Base-by-base conservation (phyloP, 2,329 filamentous ascomycete genomes). In the Aspergillus ochraceoroseus region DNA sequence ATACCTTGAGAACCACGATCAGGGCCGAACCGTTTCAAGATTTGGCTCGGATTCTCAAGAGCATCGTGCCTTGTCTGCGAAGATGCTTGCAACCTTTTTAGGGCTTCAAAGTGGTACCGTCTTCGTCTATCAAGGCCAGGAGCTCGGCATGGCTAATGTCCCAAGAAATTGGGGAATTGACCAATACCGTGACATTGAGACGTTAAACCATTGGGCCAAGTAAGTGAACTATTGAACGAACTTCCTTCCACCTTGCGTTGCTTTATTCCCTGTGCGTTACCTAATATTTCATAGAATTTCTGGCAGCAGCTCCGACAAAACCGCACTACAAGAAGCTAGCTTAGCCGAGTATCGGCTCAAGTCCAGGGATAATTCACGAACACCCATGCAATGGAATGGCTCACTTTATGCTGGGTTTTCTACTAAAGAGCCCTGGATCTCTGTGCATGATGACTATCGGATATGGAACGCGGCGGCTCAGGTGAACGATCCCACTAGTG, bases 331-430 rank as follows among this genome's bases (percentile, higher is more conserved):
- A 19, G 7, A 11, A 18, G 25, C 17, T 2, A 35, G 25, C 13
- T 9, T 38, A 8, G 26, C 19, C 9, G 57, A 64, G 38, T 61
- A 62, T 38, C 60, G 58, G 28, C 58, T 62, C 29, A 64, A 63
- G 35, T 59, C 59, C 0, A 58, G 83, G n/a, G 84, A 87, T 59
- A 83, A 87, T 59, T 77, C 77, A 5, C 72, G 83, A 25, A 79
- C 80, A 1, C 83, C 83, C 0, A 80, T 87, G 64, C 82, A 85
- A 55, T 87, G 83, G 83, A 70, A 77, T 47, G 56, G 62, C 15
- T 66, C 63, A 2, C 20, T 9, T 5, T 26, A 31, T 3, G 85
- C 46, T 80, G 71, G 0, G 82, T 83, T 13, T 87, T 86, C 65
- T 78, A 79, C 1, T 65, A 65, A 2, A 62, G 68, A 67, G 32